These are phyloP conservation scores for Teunomyces stri DNA, from an alignment of 805 yeast species.

Conservation along the genomic window DNA sequence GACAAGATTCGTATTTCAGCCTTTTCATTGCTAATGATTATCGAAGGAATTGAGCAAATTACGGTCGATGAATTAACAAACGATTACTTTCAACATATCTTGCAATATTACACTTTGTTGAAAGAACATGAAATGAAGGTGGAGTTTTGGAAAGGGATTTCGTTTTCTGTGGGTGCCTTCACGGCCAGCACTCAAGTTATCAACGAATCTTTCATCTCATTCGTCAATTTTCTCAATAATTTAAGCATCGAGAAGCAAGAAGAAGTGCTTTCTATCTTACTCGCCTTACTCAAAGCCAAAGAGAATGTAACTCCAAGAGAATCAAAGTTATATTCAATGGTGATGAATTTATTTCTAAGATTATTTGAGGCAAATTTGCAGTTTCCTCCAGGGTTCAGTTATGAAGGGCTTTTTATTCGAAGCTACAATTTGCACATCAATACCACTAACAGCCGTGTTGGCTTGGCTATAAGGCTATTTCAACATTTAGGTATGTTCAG, in stretches of 20 bases:
- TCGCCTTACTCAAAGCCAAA: conserved; percentile 16
- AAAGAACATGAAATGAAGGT: conserved; percentile 14
- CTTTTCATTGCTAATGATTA: conserved; percentile 29
- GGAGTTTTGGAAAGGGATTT: conserved; percentile 56
- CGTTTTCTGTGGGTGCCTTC: conserved; percentile 54
- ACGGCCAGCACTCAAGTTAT: conserved; percentile 49
- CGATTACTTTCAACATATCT: conserved; percentile 3
- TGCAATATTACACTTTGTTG: conserved; percentile 5
- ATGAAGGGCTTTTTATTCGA: conserved; percentile 41
- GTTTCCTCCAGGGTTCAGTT: conserved; percentile 27
- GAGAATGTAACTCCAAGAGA: conserved; percentile 12
- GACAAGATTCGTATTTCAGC: conserved; percentile 51
- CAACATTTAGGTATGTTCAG: conserved; percentile 29
- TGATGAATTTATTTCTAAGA: conserved; percentile 31
- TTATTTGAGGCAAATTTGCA: conserved; percentile 38
- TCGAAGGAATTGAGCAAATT: conserved; percentile 12
- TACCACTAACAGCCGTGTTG: conserved; percentile 39
- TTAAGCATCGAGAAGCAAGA: conserved; percentile 16
- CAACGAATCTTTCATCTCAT: conserved; percentile 36
- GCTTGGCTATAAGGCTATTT: conserved; percentile 43
- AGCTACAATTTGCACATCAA: conserved; percentile 57
- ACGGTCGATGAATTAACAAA: background rate
- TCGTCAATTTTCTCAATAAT: conserved; percentile 31
- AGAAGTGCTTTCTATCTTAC: conserved; percentile 12
- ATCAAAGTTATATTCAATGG: conserved; percentile 21